Base-by-base conservation (phyloP, 2,329 filamentous ascomycete genomes). In the Claviceps capensis region DNA sequence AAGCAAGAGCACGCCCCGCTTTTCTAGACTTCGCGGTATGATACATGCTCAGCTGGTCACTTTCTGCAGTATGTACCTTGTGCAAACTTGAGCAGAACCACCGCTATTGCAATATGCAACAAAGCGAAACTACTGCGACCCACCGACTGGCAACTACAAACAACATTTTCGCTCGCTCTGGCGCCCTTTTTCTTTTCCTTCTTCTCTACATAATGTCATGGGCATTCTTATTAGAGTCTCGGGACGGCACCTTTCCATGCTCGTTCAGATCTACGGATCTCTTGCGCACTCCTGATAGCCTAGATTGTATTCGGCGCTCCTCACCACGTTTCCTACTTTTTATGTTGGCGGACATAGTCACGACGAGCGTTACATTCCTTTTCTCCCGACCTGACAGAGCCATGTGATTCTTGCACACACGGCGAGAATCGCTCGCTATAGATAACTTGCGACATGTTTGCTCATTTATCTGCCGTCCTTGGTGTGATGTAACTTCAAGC, bases 141-240 rank as follows among this genome's bases (percentile, higher is more conserved):
- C 36, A 17, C 22, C 43, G 22, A 16, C 13, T 23, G 5, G 22
- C 22, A 5, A 19, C 42, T 47, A 48, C 42, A 47, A 48, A 37
- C 51, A 52, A 49, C 53, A 60, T 61, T 60, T 64, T 65, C 64
- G 44, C 23, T 6, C 43, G 22, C 41, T 14, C 30, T 30, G 37
- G 7, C n/a, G 19, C 48, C 49, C 53, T 54, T 56, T 60, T 55
- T 54, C 55, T 64, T 64, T 64, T 36, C 5, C 16, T 67, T 63
- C 67, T 67, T 68, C 71, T 72, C 75, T 71, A 67, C 69, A 71
- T 75, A 91, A 87, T 88, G 83, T 88, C 81, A 80, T 76, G 67
- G 82, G 84, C 88, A 84, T 86, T 84, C 81, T 86, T 87, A 86
- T 91, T 97, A 97, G 93, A 98, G 93, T 98, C 93, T 94, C 91